Evolutionary conservation across 2,329 filamentous ascomycete species (phyloP).

Genomic region (Fusarium chaquense): DNA sequence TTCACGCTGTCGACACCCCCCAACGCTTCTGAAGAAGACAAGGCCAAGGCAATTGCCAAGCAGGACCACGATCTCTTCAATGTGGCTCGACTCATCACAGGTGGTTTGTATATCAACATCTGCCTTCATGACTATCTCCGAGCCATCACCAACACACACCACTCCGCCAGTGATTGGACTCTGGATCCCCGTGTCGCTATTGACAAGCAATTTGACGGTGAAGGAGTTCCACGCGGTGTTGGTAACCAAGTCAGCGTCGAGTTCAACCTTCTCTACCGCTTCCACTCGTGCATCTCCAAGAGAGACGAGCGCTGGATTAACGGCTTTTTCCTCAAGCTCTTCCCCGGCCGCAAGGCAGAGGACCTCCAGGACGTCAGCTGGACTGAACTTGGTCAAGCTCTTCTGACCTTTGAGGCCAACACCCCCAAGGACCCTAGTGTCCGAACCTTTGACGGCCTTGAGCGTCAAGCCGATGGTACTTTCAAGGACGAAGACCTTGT

Average conservation of each 20-base stretch:
- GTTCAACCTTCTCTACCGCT: constrained; percentile 76
- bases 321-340: constrained; percentile 57
- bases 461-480: constrained; percentile 62
- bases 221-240: constrained; percentile 65
- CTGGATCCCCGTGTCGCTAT: constrained; percentile 73
- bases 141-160: constrained; percentile 70
- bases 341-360: constrained; percentile 50
- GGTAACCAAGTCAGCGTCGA: constrained; percentile 77
- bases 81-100: constrained; percentile 58
- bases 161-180: constrained; percentile 69
- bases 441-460: constrained; percentile 62
- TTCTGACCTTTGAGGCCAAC: constrained; percentile 32
- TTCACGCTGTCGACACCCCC: constrained; percentile 55
- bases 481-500: constrained; percentile 71
- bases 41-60: constrained; percentile 54
- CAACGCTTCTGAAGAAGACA: constrained; percentile 42
- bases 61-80: constrained; percentile 68
- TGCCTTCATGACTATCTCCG: constrained; percentile 70
- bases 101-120: constrained; percentile 69
- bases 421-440: constrained; percentile 56
- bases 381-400: constrained; percentile 39
- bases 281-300: constrained; percentile 71
- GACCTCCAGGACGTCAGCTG: constrained; percentile 54
- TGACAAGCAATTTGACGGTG: constrained; percentile 55
- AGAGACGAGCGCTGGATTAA: constrained; percentile 73